Evolutionary conservation across 2,329 filamentous ascomycete genomes (phyloP).

Genomic region (Elsinoe necatrix): DNA sequence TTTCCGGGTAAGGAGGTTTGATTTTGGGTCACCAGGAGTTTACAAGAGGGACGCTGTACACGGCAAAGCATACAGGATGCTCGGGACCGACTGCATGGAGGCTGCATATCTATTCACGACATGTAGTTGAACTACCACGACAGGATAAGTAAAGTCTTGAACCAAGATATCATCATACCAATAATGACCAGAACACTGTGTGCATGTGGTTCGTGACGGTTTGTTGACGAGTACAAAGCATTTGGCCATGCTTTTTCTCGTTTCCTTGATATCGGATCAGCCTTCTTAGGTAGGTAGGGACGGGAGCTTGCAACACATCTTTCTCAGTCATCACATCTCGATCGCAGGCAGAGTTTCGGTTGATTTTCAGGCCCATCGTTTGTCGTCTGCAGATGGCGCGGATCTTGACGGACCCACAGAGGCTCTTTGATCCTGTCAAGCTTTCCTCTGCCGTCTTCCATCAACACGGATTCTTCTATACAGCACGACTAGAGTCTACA

Average conservation of each 20-base stretch:
- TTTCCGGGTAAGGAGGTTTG: neutral
- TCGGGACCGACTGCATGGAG: neutral
- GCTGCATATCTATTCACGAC: neutral
- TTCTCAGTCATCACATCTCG: no score
- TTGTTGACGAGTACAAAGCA: no score
- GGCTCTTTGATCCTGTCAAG: neutral
- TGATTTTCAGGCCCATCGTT: constrained; percentile 2
- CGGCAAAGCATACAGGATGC: neutral
- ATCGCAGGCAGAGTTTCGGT: neutral
- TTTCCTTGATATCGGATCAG: no score
- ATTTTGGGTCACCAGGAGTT: neutral
- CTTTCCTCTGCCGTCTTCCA: constrained; percentile 1
- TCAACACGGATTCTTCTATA: neutral
- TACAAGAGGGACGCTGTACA: neutral
- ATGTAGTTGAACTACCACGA: neutral
- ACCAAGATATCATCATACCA: neutral
- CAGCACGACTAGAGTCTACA: neutral
- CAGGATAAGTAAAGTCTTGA: neutral
- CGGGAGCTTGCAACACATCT: no score
- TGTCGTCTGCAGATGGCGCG: neutral
- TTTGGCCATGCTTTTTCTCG: no score
- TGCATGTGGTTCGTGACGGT: neutral
- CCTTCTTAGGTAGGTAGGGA: no score
- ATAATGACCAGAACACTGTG: no score
- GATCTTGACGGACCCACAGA: neutral